Evolutionary conservation across 2,329 filamentous ascomycete species (phyloP), one percentile per base, ranked within the genome.

Genomic region (Penicillium digitatum): DNA sequence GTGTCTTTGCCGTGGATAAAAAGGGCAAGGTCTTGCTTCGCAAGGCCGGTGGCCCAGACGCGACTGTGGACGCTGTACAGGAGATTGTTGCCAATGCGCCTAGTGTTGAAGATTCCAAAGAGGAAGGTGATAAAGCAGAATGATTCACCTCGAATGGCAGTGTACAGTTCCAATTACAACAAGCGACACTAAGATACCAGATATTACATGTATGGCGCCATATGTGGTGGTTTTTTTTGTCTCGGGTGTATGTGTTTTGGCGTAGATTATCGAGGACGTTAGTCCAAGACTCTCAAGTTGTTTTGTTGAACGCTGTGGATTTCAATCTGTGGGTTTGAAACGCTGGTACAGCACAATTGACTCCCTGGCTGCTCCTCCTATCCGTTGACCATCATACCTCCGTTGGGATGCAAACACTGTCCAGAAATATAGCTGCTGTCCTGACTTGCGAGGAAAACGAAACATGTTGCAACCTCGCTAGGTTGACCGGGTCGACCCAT

Each of bases 1-100:
- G 93, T 62, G 90, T 97, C 37, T 95, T 96, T 65, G 89, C 90
- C 48, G 81, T 97, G 51, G 82, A 89, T 73, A 95, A 94, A 79
- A 71, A 81, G 24, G 92, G 91, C 55, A 91, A 92, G 73, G 84
- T 95, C 22, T 80, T 95, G 35, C 82, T 88, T 20, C 82, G 85
- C 34, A 82, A 93, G 75, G 74, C 86, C 1, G 93, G 91, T 56
- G 84, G 88, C 32, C 92, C 93, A 9, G 85, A 84, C 56, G 86
- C 82, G 10, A 96, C 93, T 5, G 81, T 93, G 27, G 84, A 89
- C 16, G 85, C 85, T 24, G 90, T 94, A 22, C 85, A 86, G 78
- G 83, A 84, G 69, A 74, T 96, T 39, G 84, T 92, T 27, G 79
- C 80, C 53, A 74, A 75, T 49, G 66, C 22, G 76, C 35, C 72